A percentile compares a stretch with the other conserved stretches of the same genome.
Conservation (phyloP, 306 rosid genomes). For the Corylus americana region DNA sequence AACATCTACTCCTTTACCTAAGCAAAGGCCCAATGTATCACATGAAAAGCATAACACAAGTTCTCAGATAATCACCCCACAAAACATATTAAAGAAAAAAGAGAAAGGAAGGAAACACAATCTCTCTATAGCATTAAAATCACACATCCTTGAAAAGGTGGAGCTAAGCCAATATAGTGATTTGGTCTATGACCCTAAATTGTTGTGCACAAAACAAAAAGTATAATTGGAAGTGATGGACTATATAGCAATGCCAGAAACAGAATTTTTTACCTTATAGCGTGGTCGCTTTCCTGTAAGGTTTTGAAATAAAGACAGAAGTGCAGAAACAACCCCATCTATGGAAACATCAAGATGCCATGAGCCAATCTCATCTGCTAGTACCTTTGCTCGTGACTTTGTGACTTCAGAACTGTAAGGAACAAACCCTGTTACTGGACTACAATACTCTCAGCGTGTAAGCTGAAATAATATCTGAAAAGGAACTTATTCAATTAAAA, state of each 20-base stretch:
- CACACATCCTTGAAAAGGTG: conserved; percentile 1
- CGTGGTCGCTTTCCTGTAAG: conserved; percentile 78
- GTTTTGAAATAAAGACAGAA: conserved; percentile 71
- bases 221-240: not conserved
- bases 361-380: conserved; percentile 89
- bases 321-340: conserved; percentile 72
- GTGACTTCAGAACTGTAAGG: conserved; percentile 80
- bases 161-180: not conserved
- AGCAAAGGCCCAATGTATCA: not conserved
- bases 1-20: not conserved
- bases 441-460: conserved; percentile 3
- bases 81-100: too few species aligned
- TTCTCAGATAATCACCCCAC: not conserved
- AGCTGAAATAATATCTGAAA: conserved; percentile 11
- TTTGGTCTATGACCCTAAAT: not conserved
- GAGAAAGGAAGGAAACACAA: not conserved
- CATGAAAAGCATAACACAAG: not conserved
- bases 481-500: conserved; percentile 10
- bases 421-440: conserved; percentile 11
- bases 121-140: conserved; percentile 5
- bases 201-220: conserved; percentile 12
- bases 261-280: conserved; percentile 63
- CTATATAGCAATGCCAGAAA: not conserved
- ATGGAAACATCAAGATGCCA: conserved; percentile 96
- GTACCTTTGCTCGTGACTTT: conserved; percentile 64